Percentiles rank a stretch among this genome's conserved stretches.
These are phyloP conservation scores for Furcasterigmium sp. DNA, from an alignment of 2,329 filamentous ascomycete species.

Conservation along the genomic window DNA sequence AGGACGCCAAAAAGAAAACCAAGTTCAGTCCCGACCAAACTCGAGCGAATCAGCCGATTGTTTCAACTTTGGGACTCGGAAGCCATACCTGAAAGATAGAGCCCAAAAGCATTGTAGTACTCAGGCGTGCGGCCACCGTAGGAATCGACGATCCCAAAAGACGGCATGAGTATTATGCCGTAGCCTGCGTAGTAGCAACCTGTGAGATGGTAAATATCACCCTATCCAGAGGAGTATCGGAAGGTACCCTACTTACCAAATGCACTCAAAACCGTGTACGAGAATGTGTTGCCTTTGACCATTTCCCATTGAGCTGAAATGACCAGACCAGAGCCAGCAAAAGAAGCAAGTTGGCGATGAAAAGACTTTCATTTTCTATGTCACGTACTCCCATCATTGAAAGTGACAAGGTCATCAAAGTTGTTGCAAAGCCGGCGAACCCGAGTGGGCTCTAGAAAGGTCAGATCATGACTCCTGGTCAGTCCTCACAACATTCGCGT, in stretches of 20 bases:
- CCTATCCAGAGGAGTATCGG: not conserved
- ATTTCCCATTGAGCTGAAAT: conserved; percentile 22
- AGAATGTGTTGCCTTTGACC: conserved; percentile 19
- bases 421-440: not conserved
- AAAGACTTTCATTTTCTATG: not conserved
- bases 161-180: conserved; percentile 17
- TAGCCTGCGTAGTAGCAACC: conserved; percentile 22
- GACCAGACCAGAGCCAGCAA: conserved; percentile 17
- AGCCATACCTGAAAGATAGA: too few relatives aligned
- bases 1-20: not conserved
- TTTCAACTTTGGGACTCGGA: too few relatives aligned
- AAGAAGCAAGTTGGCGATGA: not conserved
- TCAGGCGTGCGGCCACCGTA: conserved; percentile 19
- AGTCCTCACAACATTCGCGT: too few relatives aligned
- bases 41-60: too few relatives aligned
- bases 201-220: not conserved
- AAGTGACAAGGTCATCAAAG: not conserved
- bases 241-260: conserved; percentile 13
- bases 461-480: too few relatives aligned
- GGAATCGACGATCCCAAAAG: conserved; percentile 16
- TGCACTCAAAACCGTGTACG: conserved; percentile 19
- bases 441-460: too few relatives aligned
- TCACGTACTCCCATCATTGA: not conserved
- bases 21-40: not conserved
- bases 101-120: conserved; percentile 21